Conservation (phyloP, 306 rosid genomes). For the Castanopsis chinensis region DNA sequence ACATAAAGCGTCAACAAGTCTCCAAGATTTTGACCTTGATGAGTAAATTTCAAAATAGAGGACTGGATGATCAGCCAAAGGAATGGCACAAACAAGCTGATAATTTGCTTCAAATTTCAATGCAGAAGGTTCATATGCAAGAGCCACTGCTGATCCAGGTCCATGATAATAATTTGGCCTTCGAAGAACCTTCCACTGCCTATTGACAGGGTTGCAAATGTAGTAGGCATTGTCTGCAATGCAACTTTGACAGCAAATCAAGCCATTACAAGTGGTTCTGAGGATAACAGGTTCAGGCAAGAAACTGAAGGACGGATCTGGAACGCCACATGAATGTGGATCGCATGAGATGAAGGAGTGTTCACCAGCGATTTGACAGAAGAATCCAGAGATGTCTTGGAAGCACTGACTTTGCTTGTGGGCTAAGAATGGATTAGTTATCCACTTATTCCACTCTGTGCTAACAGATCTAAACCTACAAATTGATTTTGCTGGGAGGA, state of each 20-base stretch:
- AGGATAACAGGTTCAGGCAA: conserved; percentile 17
- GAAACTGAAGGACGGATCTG: conserved; percentile 25
- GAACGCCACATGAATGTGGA: conserved; percentile 26
- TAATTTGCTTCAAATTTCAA: conserved; percentile 24
- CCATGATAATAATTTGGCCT: conserved; percentile 19
- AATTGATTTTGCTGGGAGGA: conserved; percentile 43
- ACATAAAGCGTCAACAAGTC: conserved; percentile 10
- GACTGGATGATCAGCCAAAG: neutral
- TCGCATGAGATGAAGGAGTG: conserved; percentile 31
- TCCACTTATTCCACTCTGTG: conserved; percentile 33
- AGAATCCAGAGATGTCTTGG: conserved; percentile 29
- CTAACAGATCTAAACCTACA: conserved; percentile 36
- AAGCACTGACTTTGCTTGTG: conserved; percentile 26
- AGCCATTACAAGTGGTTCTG: conserved; percentile 28
- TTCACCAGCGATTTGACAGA: conserved; percentile 11
- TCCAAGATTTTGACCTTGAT: conserved; percentile 35
- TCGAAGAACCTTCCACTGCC: conserved; percentile 25
- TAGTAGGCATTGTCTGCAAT: conserved; percentile 15
- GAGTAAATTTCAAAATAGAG: conserved; percentile 42
- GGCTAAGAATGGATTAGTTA: conserved; percentile 22
- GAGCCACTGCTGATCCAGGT: conserved; percentile 17
- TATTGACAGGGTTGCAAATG: conserved; percentile 39
- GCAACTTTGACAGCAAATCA: conserved; percentile 31
- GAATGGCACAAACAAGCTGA: conserved; percentile 33
- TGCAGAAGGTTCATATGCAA: conserved; percentile 28